These are phyloP conservation scores for Celoporthe dispersa DNA, from an alignment of 2,329 filamentous ascomycete genomes.

Conservation along the genomic window DNA sequence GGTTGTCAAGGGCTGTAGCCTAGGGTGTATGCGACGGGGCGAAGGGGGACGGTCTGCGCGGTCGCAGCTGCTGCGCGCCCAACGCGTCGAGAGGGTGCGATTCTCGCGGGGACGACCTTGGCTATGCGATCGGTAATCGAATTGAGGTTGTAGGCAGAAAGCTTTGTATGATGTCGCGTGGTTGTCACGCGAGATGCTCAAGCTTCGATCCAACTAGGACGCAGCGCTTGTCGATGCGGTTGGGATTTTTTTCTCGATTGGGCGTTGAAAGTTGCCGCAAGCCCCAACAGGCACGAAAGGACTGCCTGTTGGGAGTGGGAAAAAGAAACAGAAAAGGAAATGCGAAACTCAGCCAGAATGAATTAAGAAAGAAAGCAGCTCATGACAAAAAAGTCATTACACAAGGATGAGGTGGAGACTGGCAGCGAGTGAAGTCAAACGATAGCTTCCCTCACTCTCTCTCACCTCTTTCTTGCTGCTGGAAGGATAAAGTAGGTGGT, in stretches of 20 bases:
- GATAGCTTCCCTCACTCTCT: constrained; percentile 11
- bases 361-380: constrained; percentile 21
- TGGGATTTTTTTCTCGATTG: constrained; percentile 18
- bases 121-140: constrained; percentile 23
- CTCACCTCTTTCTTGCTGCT: constrained; percentile 11
- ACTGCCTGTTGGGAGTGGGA: not conserved
- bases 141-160: not conserved
- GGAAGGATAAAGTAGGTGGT: constrained; percentile 9
- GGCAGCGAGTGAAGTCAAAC: not conserved
- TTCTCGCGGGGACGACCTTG: constrained; percentile 8
- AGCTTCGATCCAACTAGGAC: constrained; percentile 11
- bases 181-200: constrained; percentile 10
- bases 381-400: constrained; percentile 18
- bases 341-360: constrained; percentile 18
- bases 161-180: constrained; percentile 9
- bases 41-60: constrained; percentile 28
- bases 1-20: constrained; percentile 1
- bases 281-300: constrained; percentile 1
- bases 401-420: constrained; percentile 8
- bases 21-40: constrained; percentile 17
- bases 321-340: constrained; percentile 21
- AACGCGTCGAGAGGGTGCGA: constrained; percentile 36
- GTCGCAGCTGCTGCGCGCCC: constrained; percentile 35
- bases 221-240: constrained; percentile 4
- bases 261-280: constrained; percentile 1